Evolutionary conservation across 2,329 filamentous ascomycete species (phyloP).

Genomic region (Hypocrella siamensis): DNA sequence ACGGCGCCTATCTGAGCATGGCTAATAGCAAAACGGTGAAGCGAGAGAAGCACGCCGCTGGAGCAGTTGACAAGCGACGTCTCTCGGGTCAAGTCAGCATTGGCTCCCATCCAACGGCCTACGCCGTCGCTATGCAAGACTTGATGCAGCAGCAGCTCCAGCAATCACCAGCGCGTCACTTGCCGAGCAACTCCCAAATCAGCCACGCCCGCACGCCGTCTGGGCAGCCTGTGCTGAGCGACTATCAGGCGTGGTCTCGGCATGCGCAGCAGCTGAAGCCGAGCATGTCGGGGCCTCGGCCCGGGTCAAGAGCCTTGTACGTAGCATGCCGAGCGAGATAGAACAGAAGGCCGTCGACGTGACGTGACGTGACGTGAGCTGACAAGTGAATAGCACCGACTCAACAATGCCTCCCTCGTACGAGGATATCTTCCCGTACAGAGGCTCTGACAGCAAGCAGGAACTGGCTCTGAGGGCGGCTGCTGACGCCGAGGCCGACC

Average conservation of each 20-base stretch:
- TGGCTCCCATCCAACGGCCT: conserved; percentile 41
- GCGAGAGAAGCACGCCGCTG: conserved; percentile 15
- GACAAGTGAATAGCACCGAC: conserved; percentile 27
- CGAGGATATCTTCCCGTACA: conserved; percentile 57
- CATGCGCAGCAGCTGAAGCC: conserved; percentile 59
- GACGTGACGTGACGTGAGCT: conserved; percentile 55
- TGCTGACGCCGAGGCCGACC: conserved; percentile 41
- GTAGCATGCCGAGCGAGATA: conserved; percentile 21
- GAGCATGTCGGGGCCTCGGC: conserved; percentile 37
- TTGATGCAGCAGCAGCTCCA: conserved; percentile 61
- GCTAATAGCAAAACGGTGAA: conserved; percentile 14
- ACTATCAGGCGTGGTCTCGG: conserved; percentile 54
- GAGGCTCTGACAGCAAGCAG: conserved; percentile 38
- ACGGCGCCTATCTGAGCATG: conserved; percentile 7
- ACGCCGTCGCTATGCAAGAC: conserved; percentile 56
- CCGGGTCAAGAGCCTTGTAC: conserved; percentile 37
- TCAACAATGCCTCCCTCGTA: conserved; percentile 55
- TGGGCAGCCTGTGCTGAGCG: conserved; percentile 48
- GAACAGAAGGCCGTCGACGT: conserved; percentile 31
- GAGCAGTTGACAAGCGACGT: conserved; percentile 26
- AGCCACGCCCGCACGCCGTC: conserved; percentile 37
- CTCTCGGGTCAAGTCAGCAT: conserved; percentile 16
- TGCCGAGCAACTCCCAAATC: conserved; percentile 40
- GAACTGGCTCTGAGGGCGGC: conserved; percentile 41
- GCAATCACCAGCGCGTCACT: conserved; percentile 48